phyloP scores from a whole-genome alignment of 169 alveolate species.

The Theileria sp. region DNA sequence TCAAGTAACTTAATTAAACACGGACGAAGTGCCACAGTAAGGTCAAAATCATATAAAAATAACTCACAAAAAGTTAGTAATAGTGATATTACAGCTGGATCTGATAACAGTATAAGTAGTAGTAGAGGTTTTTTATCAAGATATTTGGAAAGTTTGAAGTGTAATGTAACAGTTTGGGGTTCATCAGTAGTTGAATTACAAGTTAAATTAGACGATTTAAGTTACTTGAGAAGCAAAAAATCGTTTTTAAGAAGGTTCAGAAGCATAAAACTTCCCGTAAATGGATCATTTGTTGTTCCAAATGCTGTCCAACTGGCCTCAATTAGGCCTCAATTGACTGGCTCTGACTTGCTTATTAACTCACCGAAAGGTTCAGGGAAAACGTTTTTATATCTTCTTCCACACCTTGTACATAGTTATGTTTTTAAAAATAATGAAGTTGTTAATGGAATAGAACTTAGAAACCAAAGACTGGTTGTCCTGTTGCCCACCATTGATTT shows the following conservation, averaged over 20 bases:
- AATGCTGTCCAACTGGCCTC: slow-evolving; percentile 42
- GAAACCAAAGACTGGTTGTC: slow-evolving; percentile 23
- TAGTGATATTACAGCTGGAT: background rate
- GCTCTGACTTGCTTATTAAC: slow-evolving; percentile 56
- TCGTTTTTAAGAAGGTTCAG: slow-evolving; percentile 31
- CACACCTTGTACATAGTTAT: slow-evolving; percentile 26
- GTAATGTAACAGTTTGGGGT: slow-evolving; percentile 65
- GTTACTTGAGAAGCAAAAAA: background rate
- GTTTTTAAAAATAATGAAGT: background rate
- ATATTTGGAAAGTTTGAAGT: slow-evolving; percentile 19
- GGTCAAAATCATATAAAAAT: background rate
- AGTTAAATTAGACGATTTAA: slow-evolving; percentile 8
- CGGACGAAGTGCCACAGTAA: background rate
- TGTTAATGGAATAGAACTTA: background rate
- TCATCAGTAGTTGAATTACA: slow-evolving; percentile 52
- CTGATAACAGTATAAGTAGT: background rate
- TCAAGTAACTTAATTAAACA: no score
- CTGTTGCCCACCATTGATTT: slow-evolving; percentile 62
- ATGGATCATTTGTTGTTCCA: slow-evolving; percentile 41
- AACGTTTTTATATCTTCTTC: slow-evolving; percentile 54
- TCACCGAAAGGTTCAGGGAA: slow-evolving; percentile 57
- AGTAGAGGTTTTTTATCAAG: slow-evolving; percentile 3
- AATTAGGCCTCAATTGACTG: slow-evolving; percentile 56
- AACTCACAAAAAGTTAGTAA: background rate
- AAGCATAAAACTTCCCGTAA: slow-evolving; percentile 1